A percentile compares a stretch with the other conserved stretches of the same genome.
Evolutionary conservation across 2,329 filamentous ascomycete species (phyloP).

Genomic region (Tolypocladium inflatum): DNA sequence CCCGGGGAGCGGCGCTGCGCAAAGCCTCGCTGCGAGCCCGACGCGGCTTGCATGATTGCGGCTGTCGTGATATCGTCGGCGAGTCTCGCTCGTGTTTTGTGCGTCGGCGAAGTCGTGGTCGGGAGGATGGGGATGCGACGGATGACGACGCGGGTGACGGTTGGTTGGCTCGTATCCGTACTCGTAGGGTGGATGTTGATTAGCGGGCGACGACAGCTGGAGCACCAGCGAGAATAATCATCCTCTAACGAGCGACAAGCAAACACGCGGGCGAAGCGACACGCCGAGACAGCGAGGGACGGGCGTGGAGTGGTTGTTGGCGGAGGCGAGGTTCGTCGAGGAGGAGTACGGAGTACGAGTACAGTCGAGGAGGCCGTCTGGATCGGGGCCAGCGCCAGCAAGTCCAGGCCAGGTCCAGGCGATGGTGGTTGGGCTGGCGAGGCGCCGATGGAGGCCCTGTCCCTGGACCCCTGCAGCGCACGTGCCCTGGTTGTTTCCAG

Average conservation of each 20-base stretch:
- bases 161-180: background rate
- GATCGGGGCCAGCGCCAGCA: background rate
- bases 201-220: constrained; percentile 1
- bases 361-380: background rate
- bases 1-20: constrained; percentile 55
- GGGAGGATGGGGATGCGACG: background rate
- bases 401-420: background rate
- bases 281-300: background rate
- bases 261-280: background rate
- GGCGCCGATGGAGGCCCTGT: background rate
- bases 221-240: constrained; percentile 4
- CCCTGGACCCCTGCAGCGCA: background rate
- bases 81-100: background rate
- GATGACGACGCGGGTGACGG: background rate
- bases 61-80: background rate
- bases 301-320: background rate
- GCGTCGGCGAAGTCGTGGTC: background rate
- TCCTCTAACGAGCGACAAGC: constrained; percentile 13
- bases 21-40: constrained; percentile 36
- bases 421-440: background rate
- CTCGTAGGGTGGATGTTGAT: background rate
- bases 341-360: background rate
- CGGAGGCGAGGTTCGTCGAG: background rate
- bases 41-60: constrained; percentile 36
- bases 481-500: background rate